A percentile compares a stretch with the other conserved stretches of the same genome.
phyloP scores from a whole-genome alignment of 1,284 basidiomycete genomes.

The Apiotrichum laibachii region DNA sequence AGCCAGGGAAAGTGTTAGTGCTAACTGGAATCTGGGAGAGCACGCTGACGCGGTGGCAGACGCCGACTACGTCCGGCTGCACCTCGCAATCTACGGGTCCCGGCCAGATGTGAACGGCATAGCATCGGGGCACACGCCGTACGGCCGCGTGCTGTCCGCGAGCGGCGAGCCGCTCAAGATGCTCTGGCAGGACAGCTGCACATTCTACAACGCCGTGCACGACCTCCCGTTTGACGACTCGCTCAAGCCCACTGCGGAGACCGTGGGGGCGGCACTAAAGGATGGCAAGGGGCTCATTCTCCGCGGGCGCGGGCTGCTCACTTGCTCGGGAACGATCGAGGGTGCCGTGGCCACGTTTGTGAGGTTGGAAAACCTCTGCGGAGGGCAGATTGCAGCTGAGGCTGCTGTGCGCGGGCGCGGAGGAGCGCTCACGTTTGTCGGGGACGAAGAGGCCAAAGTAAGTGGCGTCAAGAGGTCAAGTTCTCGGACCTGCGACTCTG shows the following conservation, averaged over 20 bases:
- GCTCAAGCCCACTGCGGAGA: conserved; percentile 6
- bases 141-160: conserved; percentile 26
- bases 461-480: conserved; percentile 2
- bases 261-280: conserved; percentile 9
- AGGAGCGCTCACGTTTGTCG: conserved; percentile 24
- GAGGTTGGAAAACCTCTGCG: conserved; percentile 27
- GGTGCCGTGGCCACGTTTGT: conserved; percentile 29
- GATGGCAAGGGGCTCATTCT: conserved; percentile 28
- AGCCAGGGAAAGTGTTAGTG: conserved; percentile 13
- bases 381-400: conserved; percentile 28
- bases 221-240: conserved; percentile 23
- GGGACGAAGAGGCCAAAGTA: conserved; percentile 28
- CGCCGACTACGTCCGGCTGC: conserved; percentile 23
- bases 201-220: conserved; percentile 23
- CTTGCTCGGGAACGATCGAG: conserved; percentile 28
- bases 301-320: conserved; percentile 27
- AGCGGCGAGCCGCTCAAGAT: conserved; percentile 22
- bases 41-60: conserved; percentile 8
- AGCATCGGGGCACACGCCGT: conserved; percentile 25
- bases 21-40: neutral
- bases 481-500: no score
- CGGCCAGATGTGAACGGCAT: conserved; percentile 28
- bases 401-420: conserved; percentile 27
- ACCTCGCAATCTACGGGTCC: conserved; percentile 27
- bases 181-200: conserved; percentile 35